phyloP scores from a whole-genome alignment of 202 grass and related monocot species.

The Eragrostis tef region DNA sequence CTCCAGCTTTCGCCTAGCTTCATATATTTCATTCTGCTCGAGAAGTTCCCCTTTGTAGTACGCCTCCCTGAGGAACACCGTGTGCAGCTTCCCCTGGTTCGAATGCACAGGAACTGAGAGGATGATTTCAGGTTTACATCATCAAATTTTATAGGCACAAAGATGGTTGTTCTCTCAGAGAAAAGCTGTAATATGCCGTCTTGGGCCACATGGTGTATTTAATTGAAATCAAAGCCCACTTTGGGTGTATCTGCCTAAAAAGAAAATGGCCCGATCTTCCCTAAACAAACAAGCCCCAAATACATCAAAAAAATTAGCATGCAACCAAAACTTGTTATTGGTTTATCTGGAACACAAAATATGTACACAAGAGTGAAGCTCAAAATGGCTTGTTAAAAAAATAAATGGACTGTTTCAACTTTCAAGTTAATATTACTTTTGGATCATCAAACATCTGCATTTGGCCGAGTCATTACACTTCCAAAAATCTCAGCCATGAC shows the following conservation, averaged over 20 bases:
- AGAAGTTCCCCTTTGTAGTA: slow-evolving; percentile 77
- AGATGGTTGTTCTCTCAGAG: no score
- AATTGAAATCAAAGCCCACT: no score
- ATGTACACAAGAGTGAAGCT: not conserved
- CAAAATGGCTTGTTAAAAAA: not conserved
- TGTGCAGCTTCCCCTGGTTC: slow-evolving; percentile 88
- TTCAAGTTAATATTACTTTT: slow-evolving; percentile 16
- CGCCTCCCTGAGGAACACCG: slow-evolving; percentile 76
- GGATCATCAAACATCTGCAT: not conserved
- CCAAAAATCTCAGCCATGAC: not conserved
- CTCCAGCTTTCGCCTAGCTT: slow-evolving; percentile 59
- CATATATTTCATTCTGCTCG: slow-evolving; percentile 62
- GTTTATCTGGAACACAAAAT: not conserved
- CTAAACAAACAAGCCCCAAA: not conserved
- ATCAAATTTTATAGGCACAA: no score
- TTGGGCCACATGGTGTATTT: no score
- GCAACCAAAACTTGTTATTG: not conserved
- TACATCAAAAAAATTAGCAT: not conserved
- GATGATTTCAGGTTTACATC: no score
- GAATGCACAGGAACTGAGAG: no score
- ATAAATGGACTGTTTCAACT: no score
- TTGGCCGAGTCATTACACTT: not conserved
- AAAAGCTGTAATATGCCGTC: no score
- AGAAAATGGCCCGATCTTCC: slow-evolving; percentile 25
- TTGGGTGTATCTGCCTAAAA: no score